Evolutionary conservation across 345 rosid species (phyloP), one percentile per base, ranked within the genome.

Genomic region (Triadica sebifera): DNA sequence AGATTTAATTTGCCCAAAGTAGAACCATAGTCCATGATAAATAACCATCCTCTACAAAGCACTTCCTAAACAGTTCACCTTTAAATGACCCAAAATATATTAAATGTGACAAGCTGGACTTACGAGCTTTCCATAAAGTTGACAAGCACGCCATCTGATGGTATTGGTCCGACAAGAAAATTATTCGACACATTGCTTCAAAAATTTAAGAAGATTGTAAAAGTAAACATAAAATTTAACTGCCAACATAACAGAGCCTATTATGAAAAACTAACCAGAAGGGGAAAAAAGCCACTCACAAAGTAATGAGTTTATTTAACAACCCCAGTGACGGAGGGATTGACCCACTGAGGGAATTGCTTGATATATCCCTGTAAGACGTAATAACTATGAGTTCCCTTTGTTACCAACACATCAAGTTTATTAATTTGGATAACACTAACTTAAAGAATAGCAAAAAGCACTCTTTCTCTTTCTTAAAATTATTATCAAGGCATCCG

Each of bases 181-280:
- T 95, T 95, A 84, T 91, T 87, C 16, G 99, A 90, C 69, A 93
- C 89, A 41, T 95, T 91, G 80, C 99, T 95, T 87, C 79, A 82
- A 60, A 74, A 72, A 73, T 77, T 74, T 66, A 84, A 73, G 25
- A 86, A 70, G 73, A 74, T 76, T 62, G 53, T 57, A 45, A 84
- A 60, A 73, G 34, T 41, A 39, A 66, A 24, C 56, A 69, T 71
- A 67, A 77, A 65, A 46, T 60, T 34, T 39, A 66, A 69, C 34
- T 38, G 47, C 3, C 34, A 34, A 70, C 11, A 55, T 29, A 50
- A 51, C 41, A 64, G 57, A 71, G 8, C 60, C 7, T 67, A 15
- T 17, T 10, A 16, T 41, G 24, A 53, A 59, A 70, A 51, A 49
- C 50, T 19, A 62, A 74, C 19, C 46, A 61, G 19, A 79, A 78